phyloP scores from a whole-genome alignment of 495 filamentous ascomycete genomes.

The Daldinia caldariorum region DNA sequence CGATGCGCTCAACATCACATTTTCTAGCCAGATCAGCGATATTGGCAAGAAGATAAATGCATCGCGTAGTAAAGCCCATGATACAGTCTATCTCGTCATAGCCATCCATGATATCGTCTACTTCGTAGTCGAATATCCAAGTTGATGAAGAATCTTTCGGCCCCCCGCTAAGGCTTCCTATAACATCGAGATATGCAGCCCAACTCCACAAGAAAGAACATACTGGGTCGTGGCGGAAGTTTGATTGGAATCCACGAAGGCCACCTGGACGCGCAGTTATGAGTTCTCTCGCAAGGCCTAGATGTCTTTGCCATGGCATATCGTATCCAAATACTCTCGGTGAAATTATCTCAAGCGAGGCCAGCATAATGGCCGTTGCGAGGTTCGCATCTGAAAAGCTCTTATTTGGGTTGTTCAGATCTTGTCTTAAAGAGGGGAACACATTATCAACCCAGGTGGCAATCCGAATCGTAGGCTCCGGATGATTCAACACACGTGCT shows the following conservation, averaged over 20 bases:
- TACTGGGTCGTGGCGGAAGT: constrained; percentile 67
- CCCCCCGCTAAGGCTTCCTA: constrained; percentile 76
- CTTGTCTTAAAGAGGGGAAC: constrained; percentile 75
- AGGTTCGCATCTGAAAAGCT: constrained; percentile 77
- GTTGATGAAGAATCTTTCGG: constrained; percentile 48
- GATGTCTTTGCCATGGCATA: constrained; percentile 81
- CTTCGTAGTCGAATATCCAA: constrained; percentile 58
- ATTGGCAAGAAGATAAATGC: constrained; percentile 74
- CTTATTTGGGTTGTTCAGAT: constrained; percentile 67
- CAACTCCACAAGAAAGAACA: constrained; percentile 85
- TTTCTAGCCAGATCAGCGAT: constrained; percentile 77
- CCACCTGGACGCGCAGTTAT: constrained; percentile 73
- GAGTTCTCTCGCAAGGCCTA: constrained; percentile 78
- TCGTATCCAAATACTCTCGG: constrained; percentile 77
- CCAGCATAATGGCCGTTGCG: constrained; percentile 86
- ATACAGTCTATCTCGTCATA: constrained; percentile 79
- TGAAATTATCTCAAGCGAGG: constrained; percentile 86
- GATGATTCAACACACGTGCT: constrained; percentile 76
- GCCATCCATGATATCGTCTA: constrained; percentile 64
- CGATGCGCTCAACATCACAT: constrained; percentile 74
- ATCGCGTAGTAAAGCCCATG: constrained; percentile 77
- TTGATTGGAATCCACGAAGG: constrained; percentile 61
- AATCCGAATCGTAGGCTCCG: constrained; percentile 80
- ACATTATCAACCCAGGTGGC: constrained; percentile 81
- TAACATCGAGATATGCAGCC: constrained; percentile 86